Evolutionary conservation across 345 rosid species (phyloP).

Genomic region (Gossypium thurberi): DNA sequence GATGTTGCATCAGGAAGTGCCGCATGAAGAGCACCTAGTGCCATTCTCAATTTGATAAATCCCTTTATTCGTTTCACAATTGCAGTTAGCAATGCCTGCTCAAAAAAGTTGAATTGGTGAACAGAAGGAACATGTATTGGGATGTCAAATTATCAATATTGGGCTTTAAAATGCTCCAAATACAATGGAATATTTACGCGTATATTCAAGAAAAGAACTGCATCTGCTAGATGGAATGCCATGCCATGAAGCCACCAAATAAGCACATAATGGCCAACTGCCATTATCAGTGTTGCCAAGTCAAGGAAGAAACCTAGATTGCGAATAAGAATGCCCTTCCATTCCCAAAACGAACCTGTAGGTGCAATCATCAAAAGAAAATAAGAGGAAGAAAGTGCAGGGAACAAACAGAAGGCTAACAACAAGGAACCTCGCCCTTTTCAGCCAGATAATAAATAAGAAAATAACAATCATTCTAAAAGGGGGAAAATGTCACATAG

Average conservation of each 20-base stretch:
- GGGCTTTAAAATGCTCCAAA: not conserved
- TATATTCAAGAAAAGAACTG: constrained; percentile 77
- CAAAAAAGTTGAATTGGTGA: constrained; percentile 17
- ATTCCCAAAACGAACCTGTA: constrained; percentile 84
- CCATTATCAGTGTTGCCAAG: constrained; percentile 87
- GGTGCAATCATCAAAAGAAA: constrained; percentile 13
- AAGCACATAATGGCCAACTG: constrained; percentile 81
- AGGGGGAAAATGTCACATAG: not conserved
- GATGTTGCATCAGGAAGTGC: constrained; percentile 98
- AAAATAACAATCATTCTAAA: not conserved
- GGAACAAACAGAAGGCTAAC: not conserved
- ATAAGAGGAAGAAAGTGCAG: not conserved
- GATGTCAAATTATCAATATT: constrained; percentile 8
- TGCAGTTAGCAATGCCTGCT: constrained; percentile 89
- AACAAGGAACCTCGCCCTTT: not conserved
- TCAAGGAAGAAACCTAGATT: constrained; percentile 91
- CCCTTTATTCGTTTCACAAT: constrained; percentile 87
- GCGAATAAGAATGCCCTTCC: constrained; percentile 86
- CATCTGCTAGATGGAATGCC: constrained; percentile 93
- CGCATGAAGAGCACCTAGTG: constrained; percentile 87
- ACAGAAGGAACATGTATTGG: not conserved
- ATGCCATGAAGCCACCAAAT: constrained; percentile 98
- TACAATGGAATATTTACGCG: constrained; percentile 44
- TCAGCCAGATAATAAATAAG: not conserved
- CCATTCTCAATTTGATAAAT: constrained; percentile 72